A percentile compares a stretch with the other conserved stretches of the same genome.
These are phyloP conservation scores for Wallacemonas sp. DNA, from an alignment of 208 protist genomes.

Conservation along the genomic window DNA sequence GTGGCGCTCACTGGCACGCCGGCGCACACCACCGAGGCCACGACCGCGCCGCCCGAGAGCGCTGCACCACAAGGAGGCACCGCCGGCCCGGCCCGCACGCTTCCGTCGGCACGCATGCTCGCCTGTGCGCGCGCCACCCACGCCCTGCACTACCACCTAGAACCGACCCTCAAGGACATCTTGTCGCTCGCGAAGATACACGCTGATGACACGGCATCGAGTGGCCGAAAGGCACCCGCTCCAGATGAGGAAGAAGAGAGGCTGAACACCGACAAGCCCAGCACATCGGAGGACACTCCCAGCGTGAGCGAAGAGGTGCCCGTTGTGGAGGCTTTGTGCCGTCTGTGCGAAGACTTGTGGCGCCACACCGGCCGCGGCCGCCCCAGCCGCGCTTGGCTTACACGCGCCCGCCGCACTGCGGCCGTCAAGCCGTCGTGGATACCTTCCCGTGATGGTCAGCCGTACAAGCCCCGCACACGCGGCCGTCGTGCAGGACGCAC, in stretches of 20 bases:
- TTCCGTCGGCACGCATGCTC: background rate
- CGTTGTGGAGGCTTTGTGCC: background rate
- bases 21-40: background rate
- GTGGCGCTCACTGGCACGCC: background rate
- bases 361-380: background rate
- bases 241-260: background rate
- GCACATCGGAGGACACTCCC: background rate
- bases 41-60: too few species aligned
- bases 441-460: too few species aligned
- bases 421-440: too few species aligned
- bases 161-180: background rate
- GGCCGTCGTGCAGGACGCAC: too few species aligned
- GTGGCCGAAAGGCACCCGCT: too few species aligned
- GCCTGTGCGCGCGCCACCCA: background rate
- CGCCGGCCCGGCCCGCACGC: background rate
- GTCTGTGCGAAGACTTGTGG: background rate
- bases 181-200: background rate
- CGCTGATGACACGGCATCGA: background rate
- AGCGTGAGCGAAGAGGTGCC: background rate
- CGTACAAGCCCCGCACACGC: too few species aligned
- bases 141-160: background rate
- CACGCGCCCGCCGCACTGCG: too few species aligned
- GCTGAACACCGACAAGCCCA: background rate
- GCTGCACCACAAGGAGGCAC: background rate
- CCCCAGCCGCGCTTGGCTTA: background rate